Base-by-base conservation (phyloP, 345 rosid genomes). In the Hibiscus trionum region DNA sequence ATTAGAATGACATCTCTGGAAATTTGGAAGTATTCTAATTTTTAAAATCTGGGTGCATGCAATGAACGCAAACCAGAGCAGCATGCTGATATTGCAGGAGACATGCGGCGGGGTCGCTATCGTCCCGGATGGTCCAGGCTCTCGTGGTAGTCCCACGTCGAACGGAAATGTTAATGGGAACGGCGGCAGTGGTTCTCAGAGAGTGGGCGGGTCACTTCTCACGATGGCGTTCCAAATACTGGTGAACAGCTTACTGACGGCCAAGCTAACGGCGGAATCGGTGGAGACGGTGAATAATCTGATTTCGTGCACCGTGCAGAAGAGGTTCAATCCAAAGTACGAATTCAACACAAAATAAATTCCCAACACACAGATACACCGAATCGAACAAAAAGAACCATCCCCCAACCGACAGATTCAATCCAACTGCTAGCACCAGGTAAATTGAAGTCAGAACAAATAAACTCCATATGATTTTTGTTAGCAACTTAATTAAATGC, bases 141-240 rank as follows among this genome's bases (percentile, higher is more conserved):
- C 90, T 0, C 80, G 83, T 26, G 17, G 55, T 50, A 80, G 84
- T 5, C 67, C 27, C 29, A 8, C 66, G 14, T 14, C 68, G 0
- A 70, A 72, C 6, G 83, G 80, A 27, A 85, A 79, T n/a, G 17
- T 74, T 4, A 73, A 57, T 27, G 77, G 72, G 12, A 74, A 72
- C 50, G 56, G 50, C 50, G 61, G 50, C 56, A 33, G 65, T 0
- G 53, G 61, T 17, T 72, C 77, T 10, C 82, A 77, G 19, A 78
- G 91, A 56, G 97, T 75, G 33, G 85, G 96, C 44, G 98, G 96
- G 79, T 93, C 98, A 69, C 93, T 96, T 8, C 77, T 96, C 77
- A 93, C 98, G 53, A 96, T 96, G 69, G 98, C 96, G n/a, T 96
- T 96, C 80, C 99, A 96, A 75, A 93, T 96, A 33, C 53, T 96